These are phyloP conservation scores for Picochlorum sp. DNA, from an alignment of 139 green algal species.

Conservation along the genomic window DNA sequence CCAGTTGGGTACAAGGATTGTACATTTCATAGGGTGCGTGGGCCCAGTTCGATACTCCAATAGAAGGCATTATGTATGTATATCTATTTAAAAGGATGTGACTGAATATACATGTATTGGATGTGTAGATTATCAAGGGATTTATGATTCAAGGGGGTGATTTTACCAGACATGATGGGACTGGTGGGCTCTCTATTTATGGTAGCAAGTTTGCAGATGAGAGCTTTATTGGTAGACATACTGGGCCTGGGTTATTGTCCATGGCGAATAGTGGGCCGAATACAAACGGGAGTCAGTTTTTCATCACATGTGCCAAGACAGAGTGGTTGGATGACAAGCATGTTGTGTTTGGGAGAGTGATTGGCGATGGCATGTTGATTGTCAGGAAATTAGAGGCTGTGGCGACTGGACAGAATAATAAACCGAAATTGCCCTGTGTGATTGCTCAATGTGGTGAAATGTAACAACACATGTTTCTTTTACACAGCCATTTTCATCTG, in stretches of 20 bases:
- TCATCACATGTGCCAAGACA: slow-evolving; percentile 87
- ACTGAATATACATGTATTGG: not conserved
- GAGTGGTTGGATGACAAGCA: slow-evolving; percentile 97
- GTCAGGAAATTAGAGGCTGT: slow-evolving; percentile 96
- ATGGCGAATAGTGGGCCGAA: slow-evolving; percentile 76
- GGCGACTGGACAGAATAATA: slow-evolving; percentile 66
- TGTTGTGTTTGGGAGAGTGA: slow-evolving; percentile 81
- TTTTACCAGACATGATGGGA: slow-evolving; percentile 84
- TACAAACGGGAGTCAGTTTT: slow-evolving; percentile 94
- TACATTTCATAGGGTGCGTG: slow-evolving; percentile 72
- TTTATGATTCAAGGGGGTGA: slow-evolving; percentile 95
- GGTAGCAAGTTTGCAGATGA: slow-evolving; percentile 90
- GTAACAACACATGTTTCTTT: slow-evolving; percentile 43
- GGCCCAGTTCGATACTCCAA: not conserved
- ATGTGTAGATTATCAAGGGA: slow-evolving; percentile 75
- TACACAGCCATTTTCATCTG: slow-evolving; percentile 96
- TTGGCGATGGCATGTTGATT: slow-evolving; percentile 80
- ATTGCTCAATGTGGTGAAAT: slow-evolving; percentile 91
- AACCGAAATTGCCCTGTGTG: slow-evolving; percentile 67
- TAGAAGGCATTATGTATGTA: not conserved
- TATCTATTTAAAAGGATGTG: not conserved
- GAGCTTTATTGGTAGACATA: slow-evolving; percentile 89
- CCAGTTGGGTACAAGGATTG: slow-evolving; percentile 77
- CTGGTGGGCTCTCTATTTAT: slow-evolving; percentile 89
- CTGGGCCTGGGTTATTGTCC: slow-evolving; percentile 87